Evolutionary conservation across 352 stramenopile genomes (phyloP), one percentile per base, ranked within the genome.

Genomic region (Phytopythium helicoides): DNA sequence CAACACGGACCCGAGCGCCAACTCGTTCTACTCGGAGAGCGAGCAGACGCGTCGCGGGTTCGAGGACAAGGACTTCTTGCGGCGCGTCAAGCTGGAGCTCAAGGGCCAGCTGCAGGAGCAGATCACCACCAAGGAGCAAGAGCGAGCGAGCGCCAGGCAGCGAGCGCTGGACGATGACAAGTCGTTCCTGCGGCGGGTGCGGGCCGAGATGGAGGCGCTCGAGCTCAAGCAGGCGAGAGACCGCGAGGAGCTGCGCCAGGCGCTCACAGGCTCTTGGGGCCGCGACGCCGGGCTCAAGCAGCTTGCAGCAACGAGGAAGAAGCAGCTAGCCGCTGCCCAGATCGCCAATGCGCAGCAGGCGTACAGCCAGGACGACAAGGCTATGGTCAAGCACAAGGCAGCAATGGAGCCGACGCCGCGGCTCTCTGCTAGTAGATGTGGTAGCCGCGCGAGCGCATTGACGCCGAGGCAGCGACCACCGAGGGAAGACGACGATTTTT

Each of bases 201-300:
- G 68, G 21, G 61, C 60, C 19, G 81, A 92, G 45, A 83, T 89
- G 60, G 64, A 89, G 14, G 61, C 65, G 39, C 60, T 87, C 47
- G 68, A 84, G 47, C 66, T 78, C n/a, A 86, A 87, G 54, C 63
- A 83, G 55, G 23, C 21, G 12, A 59, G 66, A 15, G 68, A 88
- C 39, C 76, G 74, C 12, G 72, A 88, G 1, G 73, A 84, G 54
- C 67, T 70, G 21, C 73, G 74, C 14, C 73, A 80, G 34, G 55
- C 62, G 53, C 70, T 91, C 39, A 89, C 78, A 1, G 70, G 81
- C 23, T 67, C 81, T 15, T 91, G 76, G 78, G 63, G 76, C 23
- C 76, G 79, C 12, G 81, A 83, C 51, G 79, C 63, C 56, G 62
- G 66, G 15, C 81, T 89, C 47, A 89, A 88, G 54, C 80, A 80